Evolutionary conservation across 306 rosid species (phyloP).

Genomic region (Amphicarpaea edgeworthii): DNA sequence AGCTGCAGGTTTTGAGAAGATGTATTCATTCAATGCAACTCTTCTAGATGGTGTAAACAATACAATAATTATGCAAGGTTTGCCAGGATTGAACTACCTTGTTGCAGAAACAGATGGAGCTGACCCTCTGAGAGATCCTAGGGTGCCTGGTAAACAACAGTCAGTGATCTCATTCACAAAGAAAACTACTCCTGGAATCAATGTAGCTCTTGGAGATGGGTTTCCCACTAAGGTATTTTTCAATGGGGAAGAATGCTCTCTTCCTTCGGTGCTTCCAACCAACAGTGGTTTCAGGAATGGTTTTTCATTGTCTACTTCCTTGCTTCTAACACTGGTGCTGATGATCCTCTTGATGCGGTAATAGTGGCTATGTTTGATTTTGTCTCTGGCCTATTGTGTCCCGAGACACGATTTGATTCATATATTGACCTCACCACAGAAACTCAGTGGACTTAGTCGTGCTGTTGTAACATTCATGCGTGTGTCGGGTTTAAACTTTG

Average conservation of each 20-base stretch:
- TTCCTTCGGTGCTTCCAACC: conserved; percentile 73
- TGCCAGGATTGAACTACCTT: conserved; percentile 74
- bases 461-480: conserved; percentile 41
- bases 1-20: conserved; percentile 78
- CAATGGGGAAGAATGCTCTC: conserved; percentile 93
- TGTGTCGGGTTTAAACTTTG: conserved; percentile 39
- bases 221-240: conserved; percentile 91
- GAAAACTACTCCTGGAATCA: conserved; percentile 75
- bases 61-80: conserved; percentile 87
- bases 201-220: conserved; percentile 73
- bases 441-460: conserved; percentile 34
- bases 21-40: conserved; percentile 90
- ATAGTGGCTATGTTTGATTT: conserved; percentile 40
- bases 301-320: conserved; percentile 43
- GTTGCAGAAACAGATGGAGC: conserved; percentile 83
- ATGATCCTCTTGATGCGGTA: conserved; percentile 54
- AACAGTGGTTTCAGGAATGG: conserved; percentile 50
- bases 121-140: conserved; percentile 75
- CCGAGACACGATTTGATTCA: conserved; percentile 37
- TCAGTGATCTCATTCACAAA: conserved; percentile 92
- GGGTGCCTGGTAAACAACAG: conserved; percentile 97
- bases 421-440: conserved; percentile 40
- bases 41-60: conserved; percentile 60
- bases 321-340: conserved; percentile 49
- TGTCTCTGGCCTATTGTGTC: conserved; percentile 13